Evolutionary conservation across 2,329 filamentous ascomycete species (phyloP), one percentile per base, ranked within the genome.

Genomic region (Thelonectria rubi): DNA sequence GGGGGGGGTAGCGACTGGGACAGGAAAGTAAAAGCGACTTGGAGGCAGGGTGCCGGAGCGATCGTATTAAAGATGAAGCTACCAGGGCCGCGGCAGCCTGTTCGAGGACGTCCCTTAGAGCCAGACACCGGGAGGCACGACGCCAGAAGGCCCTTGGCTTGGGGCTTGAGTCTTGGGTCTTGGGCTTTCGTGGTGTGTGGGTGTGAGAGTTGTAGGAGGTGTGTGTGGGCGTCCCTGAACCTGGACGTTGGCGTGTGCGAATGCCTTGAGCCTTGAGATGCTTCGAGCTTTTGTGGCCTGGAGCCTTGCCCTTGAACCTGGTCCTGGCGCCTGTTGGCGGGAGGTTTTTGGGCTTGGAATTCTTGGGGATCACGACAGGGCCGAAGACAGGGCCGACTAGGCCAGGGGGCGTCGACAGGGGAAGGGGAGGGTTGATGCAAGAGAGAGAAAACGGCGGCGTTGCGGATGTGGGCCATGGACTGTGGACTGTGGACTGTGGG

Each of bases 351-450:
- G 55, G 65, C 69, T 70, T 67, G 66, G 66, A 65, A 60, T 62
- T 69, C 56, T 66, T 64, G 69, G 68, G 69, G 66, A 71, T 71
- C 62, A 71, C 68, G 63, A 63, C 69, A 71, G 69, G 69, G 60
- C 53, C 63, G 53, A 68, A 39, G 53, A 60, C 57, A 60, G 56
- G 57, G 61, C 55, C 40, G 52, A 52, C 39, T 45, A 39, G 60
- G 61, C 65, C 34, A 37, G 66, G 65, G 65, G 65, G 64, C 57
- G 40, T 43, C 50, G 55, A 57, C 69, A 71, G 67, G 68, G 67
- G 62, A 64, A 62, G 32, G 40, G 34, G 11, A 15, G 12, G 34
- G 34, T 37, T 60, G 60, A 70, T 71, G 69, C 67, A 70, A 67
- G 69, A 69, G 69, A 71, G 59, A 65, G 60, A 71, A 70, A 69